Evolutionary conservation across 306 rosid genomes (phyloP).

Genomic region (Malus asiatica): DNA sequence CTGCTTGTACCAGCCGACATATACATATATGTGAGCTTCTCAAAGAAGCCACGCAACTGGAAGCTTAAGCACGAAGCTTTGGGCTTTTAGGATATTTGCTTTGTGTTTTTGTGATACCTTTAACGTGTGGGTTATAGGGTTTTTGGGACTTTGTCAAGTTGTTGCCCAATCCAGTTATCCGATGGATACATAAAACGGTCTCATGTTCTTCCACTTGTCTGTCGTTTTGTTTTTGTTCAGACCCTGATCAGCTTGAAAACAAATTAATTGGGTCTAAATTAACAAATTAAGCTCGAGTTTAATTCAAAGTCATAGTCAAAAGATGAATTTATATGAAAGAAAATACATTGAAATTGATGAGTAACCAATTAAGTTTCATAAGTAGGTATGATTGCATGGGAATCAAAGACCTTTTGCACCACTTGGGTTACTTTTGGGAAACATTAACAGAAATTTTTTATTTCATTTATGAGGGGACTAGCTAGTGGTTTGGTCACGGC

Average conservation of each 20-base stretch:
- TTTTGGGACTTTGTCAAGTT: conserved; percentile 18
- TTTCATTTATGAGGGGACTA: too few relatives aligned
- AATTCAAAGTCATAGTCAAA: background rate
- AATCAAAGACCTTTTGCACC: conserved; percentile 10
- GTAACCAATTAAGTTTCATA: background rate
- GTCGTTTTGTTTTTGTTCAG: background rate
- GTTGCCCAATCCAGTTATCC: background rate
- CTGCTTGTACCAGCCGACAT: conserved; percentile 32
- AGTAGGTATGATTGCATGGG: background rate
- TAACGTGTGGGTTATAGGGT: conserved; percentile 22
- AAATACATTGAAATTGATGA: background rate
- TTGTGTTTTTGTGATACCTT: conserved; percentile 7
- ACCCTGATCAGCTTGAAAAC: background rate
- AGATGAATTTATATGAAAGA: background rate
- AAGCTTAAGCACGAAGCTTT: conserved; percentile 48
- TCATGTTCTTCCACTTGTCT: background rate
- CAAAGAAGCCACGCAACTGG: conserved; percentile 49
- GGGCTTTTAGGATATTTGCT: background rate
- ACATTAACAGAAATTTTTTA: background rate
- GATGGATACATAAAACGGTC: background rate
- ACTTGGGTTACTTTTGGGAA: conserved; percentile 5
- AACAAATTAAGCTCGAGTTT: background rate
- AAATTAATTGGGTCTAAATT: too few relatives aligned
- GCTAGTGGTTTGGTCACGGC: too few relatives aligned
- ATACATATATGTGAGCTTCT: conserved; percentile 25